Evolutionary conservation across 495 filamentous ascomycete genomes (phyloP).

Genomic region (Glarea lozoyensis): DNA sequence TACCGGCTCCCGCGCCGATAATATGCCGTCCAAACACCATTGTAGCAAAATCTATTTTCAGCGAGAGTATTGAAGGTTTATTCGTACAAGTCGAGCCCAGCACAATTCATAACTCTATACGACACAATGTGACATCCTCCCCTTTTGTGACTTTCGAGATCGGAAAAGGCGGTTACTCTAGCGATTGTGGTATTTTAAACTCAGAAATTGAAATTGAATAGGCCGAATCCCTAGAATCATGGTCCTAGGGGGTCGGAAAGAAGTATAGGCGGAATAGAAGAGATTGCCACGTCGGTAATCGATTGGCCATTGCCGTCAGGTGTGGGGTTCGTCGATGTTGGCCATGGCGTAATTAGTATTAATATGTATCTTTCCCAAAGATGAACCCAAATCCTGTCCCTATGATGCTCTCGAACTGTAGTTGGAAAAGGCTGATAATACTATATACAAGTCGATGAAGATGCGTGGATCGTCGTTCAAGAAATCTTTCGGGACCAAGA

Average conservation of each 20-base stretch:
- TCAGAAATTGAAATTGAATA: conserved; percentile 2
- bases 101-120: conserved; percentile 9
- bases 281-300: background rate
- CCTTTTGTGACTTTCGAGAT: conserved; percentile 3
- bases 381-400: background rate
- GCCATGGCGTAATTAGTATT: background rate
- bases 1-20: no score
- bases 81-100: conserved; percentile 16
- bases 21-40: no score
- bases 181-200: conserved; percentile 17
- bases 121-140: background rate
- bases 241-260: background rate
- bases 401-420: conserved; percentile 7
- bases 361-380: background rate
- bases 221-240: background rate
- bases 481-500: conserved; percentile 9
- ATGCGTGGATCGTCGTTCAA: no score
- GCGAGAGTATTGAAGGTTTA: conserved; percentile 2
- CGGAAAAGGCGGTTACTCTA: conserved; percentile 19
- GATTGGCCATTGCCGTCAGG: no score
- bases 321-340: no score
- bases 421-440: background rate
- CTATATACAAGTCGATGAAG: conserved; percentile 16
- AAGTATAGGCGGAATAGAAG: conserved; percentile 5
- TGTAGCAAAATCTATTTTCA: conserved; percentile 7